phyloP scores from a whole-genome alignment of 768 basidiomycete genomes.

The Leccinum aurantiacum region DNA sequence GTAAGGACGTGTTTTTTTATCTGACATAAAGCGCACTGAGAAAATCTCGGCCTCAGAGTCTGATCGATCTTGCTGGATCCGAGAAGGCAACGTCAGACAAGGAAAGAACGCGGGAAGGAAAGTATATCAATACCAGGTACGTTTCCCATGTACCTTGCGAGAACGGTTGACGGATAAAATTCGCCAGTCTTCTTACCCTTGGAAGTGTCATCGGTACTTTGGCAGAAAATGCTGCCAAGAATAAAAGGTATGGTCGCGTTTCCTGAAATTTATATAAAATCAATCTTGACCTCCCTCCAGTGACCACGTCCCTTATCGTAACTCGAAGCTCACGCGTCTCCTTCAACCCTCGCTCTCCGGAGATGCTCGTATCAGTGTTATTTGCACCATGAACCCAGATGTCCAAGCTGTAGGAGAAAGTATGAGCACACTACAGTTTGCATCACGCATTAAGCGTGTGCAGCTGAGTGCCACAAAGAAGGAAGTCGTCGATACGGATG shows the following conservation, averaged over 20 bases:
- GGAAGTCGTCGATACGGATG: slow-evolving; percentile 90
- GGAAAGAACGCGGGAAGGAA: slow-evolving; percentile 93
- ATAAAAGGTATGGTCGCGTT: slow-evolving; percentile 52
- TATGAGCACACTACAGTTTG: slow-evolving; percentile 87
- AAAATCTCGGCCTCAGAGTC: slow-evolving; percentile 48
- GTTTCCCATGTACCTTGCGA: not conserved
- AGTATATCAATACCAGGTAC: slow-evolving; percentile 91
- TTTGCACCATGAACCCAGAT: slow-evolving; percentile 94
- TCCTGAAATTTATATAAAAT: not conserved
- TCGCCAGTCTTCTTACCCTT: slow-evolving; percentile 76
- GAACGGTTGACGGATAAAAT: not conserved
- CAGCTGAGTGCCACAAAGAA: slow-evolving; percentile 88
- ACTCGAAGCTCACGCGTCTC: slow-evolving; percentile 92
- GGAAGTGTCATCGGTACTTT: slow-evolving; percentile 91
- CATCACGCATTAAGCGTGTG: slow-evolving; percentile 88
- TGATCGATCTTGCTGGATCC: slow-evolving; percentile 95
- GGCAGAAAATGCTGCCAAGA: slow-evolving; percentile 80
- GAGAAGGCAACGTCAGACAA: slow-evolving; percentile 96
- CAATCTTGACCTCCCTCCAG: slow-evolving; percentile 31
- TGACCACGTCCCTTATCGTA: slow-evolving; percentile 93
- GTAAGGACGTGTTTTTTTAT: slow-evolving; percentile 35
- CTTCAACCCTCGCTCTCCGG: slow-evolving; percentile 94
- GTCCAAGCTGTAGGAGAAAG: slow-evolving; percentile 76
- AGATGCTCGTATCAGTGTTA: slow-evolving; percentile 93
- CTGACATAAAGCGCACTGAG: not conserved